A percentile compares a stretch with the other conserved stretches of the same genome.
Conservation (phyloP, 2,329 filamentous ascomycete species). For the Fusarium nisikadoi region DNA sequence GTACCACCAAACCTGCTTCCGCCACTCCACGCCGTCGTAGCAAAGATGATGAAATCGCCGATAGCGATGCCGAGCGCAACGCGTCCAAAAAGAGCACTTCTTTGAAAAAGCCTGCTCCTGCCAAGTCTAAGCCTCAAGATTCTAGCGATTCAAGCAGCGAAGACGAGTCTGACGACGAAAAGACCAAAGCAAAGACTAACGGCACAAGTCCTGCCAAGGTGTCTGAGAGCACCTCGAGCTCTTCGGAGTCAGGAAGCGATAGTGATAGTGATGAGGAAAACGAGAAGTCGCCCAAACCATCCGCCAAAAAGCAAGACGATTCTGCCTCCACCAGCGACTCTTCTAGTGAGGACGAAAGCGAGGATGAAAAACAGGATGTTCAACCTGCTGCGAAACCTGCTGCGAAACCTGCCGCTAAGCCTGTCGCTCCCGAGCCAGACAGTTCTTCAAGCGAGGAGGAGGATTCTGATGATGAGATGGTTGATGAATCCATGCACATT, state of each 20-base stretch:
- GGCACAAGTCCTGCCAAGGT: conserved; percentile 24
- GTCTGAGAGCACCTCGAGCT: conserved; percentile 40
- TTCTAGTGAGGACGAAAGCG: conserved; percentile 45
- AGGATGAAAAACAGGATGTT: conserved; percentile 37
- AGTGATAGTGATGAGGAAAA: conserved; percentile 46
- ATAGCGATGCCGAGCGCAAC: conserved; percentile 55
- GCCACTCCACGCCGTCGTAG: conserved; percentile 40
- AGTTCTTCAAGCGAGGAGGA: conserved; percentile 42
- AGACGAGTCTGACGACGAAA: conserved; percentile 44
- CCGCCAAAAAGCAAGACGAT: conserved; percentile 20
- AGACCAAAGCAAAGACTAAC: conserved; percentile 37
- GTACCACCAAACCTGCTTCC: conserved; percentile 28
- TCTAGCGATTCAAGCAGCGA: conserved; percentile 44
- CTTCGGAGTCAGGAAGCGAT: conserved; percentile 45
- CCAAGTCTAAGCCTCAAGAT: conserved; percentile 34
- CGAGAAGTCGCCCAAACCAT: conserved; percentile 27
- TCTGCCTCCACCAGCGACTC: conserved; percentile 41
- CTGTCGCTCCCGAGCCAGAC: conserved; percentile 25
- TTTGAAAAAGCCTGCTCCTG: conserved; percentile 21
- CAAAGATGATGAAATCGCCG: conserved; percentile 54
- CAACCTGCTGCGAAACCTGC: conserved; percentile 31
- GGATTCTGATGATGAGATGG: conserved; percentile 47
- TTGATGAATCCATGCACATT: conserved; percentile 55
- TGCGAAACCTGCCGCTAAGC: conserved; percentile 23
- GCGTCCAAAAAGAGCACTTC: conserved; percentile 40